Percentiles rank a stretch among this genome's conserved stretches.
These are phyloP conservation scores for Trichosporon sp. DNA, from an alignment of 1,284 basidiomycete species.

Conservation along the genomic window DNA sequence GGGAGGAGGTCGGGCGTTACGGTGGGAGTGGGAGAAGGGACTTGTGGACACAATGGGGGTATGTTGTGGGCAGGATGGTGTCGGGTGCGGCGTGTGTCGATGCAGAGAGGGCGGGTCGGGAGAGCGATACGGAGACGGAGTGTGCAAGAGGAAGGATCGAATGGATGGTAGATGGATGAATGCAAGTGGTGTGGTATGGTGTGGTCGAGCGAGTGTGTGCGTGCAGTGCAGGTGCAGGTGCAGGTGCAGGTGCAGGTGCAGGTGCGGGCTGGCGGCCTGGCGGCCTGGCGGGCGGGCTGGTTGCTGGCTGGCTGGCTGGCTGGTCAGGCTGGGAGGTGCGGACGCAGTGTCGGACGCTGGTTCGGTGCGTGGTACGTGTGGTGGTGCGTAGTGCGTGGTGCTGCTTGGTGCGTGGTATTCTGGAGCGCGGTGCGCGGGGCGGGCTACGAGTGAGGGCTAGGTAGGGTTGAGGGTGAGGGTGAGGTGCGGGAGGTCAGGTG, in stretches of 20 bases:
- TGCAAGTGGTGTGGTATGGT: not conserved
- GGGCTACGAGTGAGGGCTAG: not conserved
- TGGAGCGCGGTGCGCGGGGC: no score
- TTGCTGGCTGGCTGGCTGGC: not conserved
- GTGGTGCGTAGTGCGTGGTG: not conserved
- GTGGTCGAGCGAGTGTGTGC: not conserved
- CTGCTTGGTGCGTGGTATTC: no score
- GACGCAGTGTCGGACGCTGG: no score
- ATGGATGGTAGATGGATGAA: not conserved
- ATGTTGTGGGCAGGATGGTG: not conserved
- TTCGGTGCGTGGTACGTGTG: not conserved
- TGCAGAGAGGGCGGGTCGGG: not conserved
- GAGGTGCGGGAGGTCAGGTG: not conserved
- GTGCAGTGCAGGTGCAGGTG: not conserved
- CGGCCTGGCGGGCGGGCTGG: not conserved
- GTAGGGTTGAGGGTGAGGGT: not conserved
- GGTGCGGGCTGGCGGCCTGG: not conserved
- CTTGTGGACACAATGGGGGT: slow-evolving; percentile 6
- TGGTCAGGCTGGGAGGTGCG: no score
- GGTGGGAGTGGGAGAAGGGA: slow-evolving; percentile 1
- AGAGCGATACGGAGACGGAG: not conserved
- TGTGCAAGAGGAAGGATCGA: not conserved
- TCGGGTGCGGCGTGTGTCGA: not conserved
- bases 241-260: not conserved
- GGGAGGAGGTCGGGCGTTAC: not conserved